Base-by-base conservation (phyloP, 805 yeast species). In the Barnettozyma sucrosica region DNA sequence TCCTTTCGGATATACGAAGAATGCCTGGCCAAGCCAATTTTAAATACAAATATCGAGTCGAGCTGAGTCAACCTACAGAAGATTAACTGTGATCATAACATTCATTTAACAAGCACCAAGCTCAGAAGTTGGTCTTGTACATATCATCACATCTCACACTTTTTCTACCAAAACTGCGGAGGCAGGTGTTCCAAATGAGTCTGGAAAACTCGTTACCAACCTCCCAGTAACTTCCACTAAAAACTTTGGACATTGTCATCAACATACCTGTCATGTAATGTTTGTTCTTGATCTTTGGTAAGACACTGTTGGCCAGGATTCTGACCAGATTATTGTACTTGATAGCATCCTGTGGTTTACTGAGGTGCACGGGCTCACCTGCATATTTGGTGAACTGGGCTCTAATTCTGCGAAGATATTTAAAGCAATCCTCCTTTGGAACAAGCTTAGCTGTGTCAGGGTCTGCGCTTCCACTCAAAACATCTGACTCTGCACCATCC, bases 211-310 rank as follows among this genome's bases (percentile, higher is more conserved):
- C 89, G 41, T 66, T 66, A 11, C 81, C 81, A 44, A 81, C 65
- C 41, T 77, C 78, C 80, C 83, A 82, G 44, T 72, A 70, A 44
- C 77, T 69, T 18, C 59, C 61, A 28, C 58, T 59, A 48, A 73
- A 66, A 33, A 67, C 59, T n/a, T 63, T 61, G 13, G 75, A 68
- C 41, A 79, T 68, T 50, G 74, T 55, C 43, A 66, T 67, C 51
- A 83, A 58, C 41, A 85, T 60, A 1, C 90, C 90, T 10, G 77
- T 75, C 25, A 81, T 65, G 44, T 76, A 66, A 49, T 79, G 71
- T 55, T 70, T 73, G 47, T 72, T 67, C 25, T 64, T 59, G 16
- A 79, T 69, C 5, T 57, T 50, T 28, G 62, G 65, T 36, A 80
- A 52, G 7, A 50, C 48, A 36, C 64, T 62, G 2, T 64, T 63